phyloP scores from a whole-genome alignment of 306 rosid species.

The Rubus idaeus region DNA sequence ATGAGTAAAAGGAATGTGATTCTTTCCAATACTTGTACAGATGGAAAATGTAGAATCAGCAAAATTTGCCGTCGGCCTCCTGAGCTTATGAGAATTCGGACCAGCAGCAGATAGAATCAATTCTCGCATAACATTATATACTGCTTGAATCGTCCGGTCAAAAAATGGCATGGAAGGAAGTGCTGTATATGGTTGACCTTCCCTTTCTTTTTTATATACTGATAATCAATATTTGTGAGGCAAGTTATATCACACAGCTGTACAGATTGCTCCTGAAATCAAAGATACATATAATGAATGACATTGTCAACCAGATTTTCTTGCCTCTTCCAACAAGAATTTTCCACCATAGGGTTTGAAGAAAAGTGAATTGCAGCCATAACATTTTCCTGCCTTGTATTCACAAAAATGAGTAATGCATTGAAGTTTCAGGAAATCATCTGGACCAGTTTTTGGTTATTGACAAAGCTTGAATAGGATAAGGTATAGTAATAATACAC shows the following conservation, averaged over 20 bases:
- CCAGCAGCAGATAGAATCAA: conserved; percentile 11
- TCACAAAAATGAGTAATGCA: not conserved
- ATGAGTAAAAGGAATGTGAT: not conserved
- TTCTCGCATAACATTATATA: not conserved
- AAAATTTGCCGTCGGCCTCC: not conserved
- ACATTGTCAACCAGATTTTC: not conserved
- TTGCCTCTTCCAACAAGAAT: not conserved
- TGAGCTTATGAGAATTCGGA: conserved; percentile 12
- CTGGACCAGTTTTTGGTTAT: not conserved
- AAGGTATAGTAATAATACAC: not conserved
- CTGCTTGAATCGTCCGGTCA: not conserved
- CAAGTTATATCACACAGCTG: conserved; percentile 46
- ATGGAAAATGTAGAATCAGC: not conserved
- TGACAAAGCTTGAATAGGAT: not conserved
- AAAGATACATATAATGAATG: not conserved
- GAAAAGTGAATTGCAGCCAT: not conserved
- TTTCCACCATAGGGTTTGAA: not conserved
- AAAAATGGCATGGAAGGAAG: conserved; percentile 14
- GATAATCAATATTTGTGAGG: conserved; percentile 7
- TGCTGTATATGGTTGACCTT: not conserved
- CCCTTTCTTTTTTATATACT: conserved; percentile 22
- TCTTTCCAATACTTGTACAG: not conserved
- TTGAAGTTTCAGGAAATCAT: not conserved
- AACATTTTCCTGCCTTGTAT: not conserved
- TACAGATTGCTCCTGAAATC: conserved; percentile 64